These are phyloP conservation scores for Parastagonospora avenae DNA, from an alignment of 2,329 filamentous ascomycete species.

Conservation along the genomic window DNA sequence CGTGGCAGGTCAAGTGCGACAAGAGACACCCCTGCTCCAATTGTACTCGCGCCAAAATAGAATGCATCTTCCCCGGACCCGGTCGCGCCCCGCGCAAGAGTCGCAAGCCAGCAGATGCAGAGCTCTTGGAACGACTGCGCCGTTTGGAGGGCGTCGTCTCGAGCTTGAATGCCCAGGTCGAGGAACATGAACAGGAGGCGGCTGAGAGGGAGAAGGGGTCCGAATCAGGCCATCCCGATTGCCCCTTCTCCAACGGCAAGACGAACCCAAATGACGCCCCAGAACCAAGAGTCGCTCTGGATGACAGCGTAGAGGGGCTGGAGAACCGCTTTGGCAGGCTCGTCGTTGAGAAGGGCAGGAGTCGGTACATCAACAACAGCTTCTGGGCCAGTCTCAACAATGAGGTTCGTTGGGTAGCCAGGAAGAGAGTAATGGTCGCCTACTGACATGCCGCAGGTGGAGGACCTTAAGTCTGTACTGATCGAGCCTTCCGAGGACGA, in stretches of 20 bases:
- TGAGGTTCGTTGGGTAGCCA: slow-evolving; percentile 58
- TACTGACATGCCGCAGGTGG: slow-evolving; percentile 51
- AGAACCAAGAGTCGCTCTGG: slow-evolving; percentile 28
- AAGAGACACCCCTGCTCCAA: slow-evolving; percentile 79
- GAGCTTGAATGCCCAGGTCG: slow-evolving; percentile 55
- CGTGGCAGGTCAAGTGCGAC: slow-evolving; percentile 68
- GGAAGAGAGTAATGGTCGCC: too few species aligned
- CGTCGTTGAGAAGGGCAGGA: slow-evolving; percentile 72
- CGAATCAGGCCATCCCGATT: slow-evolving; percentile 12
- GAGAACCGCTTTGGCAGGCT: slow-evolving; percentile 68
- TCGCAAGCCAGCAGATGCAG: slow-evolving; percentile 70
- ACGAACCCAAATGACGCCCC: background rate
- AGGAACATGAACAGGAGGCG: slow-evolving; percentile 43
- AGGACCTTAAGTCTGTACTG: slow-evolving; percentile 66
- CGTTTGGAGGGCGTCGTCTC: slow-evolving; percentile 78
- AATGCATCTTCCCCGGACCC: slow-evolving; percentile 76
- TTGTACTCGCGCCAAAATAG: slow-evolving; percentile 71
- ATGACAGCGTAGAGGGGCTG: slow-evolving; percentile 43
- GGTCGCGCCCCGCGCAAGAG: slow-evolving; percentile 73
- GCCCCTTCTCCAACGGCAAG: slow-evolving; percentile 5
- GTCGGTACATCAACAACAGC: slow-evolving; percentile 75
- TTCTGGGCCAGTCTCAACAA: slow-evolving; percentile 79
- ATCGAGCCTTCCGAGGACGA: slow-evolving; percentile 67
- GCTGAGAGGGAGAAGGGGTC: slow-evolving; percentile 25
- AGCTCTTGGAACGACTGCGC: slow-evolving; percentile 72